Percentiles rank a stretch among this genome's conserved stretches.
phyloP scores from a whole-genome alignment of 2,329 filamentous ascomycete species.

The Fusarium albidum region DNA sequence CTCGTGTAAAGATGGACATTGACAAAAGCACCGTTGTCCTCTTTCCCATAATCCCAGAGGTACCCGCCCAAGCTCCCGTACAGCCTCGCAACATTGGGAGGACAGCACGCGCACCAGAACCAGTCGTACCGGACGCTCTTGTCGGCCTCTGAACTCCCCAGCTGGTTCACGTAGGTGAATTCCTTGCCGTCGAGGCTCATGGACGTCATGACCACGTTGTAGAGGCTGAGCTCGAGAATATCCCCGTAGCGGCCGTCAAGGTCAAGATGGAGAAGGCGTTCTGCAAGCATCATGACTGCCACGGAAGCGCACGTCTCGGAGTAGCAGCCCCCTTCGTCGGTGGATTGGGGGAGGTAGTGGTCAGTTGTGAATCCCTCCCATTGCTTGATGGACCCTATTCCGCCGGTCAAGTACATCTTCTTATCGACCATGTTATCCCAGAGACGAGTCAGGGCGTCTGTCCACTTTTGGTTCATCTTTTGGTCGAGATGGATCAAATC shows the following conservation, averaged over 20 bases:
- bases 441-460: conserved; percentile 53
- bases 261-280: conserved; percentile 62
- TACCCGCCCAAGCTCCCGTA: conserved; percentile 66
- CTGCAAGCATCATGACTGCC: conserved; percentile 67
- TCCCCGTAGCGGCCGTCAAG: conserved; percentile 63
- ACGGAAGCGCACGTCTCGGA: conserved; percentile 20
- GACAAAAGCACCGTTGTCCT: conserved; percentile 46
- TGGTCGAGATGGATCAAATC: conserved; percentile 53
- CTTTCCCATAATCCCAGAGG: conserved; percentile 55
- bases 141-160: conserved; percentile 61
- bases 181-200: conserved; percentile 63
- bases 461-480: conserved; percentile 39
- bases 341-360: conserved; percentile 15
- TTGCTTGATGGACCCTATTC: conserved; percentile 59
- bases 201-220: conserved; percentile 66
- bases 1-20: conserved; percentile 66
- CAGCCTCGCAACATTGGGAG: conserved; percentile 65
- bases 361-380: conserved; percentile 29
- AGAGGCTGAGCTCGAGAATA: conserved; percentile 68
- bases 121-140: conserved; percentile 61
- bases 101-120: conserved; percentile 69
- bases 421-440: conserved; percentile 69
- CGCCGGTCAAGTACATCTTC: conserved; percentile 71
- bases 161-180: conserved; percentile 70
- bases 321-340: conserved; percentile 15